A percentile compares a stretch with the other conserved stretches of the same genome.
Evolutionary conservation across 2,329 filamentous ascomycete species (phyloP).

Genomic region (Pseudogymnoascus sp.): DNA sequence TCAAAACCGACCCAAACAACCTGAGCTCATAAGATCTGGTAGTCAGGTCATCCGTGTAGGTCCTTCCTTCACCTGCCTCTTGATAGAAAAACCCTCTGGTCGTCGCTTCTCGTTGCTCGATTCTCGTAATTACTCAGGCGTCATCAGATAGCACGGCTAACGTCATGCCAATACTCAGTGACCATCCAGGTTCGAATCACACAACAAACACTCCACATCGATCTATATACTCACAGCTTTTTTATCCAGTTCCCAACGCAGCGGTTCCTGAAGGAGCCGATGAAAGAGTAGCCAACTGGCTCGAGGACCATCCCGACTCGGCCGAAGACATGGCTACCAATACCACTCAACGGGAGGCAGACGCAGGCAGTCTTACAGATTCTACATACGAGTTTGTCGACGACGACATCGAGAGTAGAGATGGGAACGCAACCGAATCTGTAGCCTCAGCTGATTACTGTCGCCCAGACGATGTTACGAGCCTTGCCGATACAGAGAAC

Average conservation of each 20-base stretch:
- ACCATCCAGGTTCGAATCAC: constrained; percentile 15
- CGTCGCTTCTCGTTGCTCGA: not conserved
- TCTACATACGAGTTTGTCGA: constrained; percentile 31
- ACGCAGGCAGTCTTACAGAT: constrained; percentile 26
- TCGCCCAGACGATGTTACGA: constrained; percentile 29
- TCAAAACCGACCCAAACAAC: constrained; percentile 6
- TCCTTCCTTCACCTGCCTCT: not conserved
- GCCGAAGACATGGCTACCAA: constrained; percentile 19
- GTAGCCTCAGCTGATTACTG: constrained; percentile 29
- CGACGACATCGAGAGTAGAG: constrained; percentile 28
- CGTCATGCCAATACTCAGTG: constrained; percentile 25
- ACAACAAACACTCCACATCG: constrained; percentile 13
- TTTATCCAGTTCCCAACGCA: constrained; percentile 19
- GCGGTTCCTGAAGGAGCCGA: constrained; percentile 16
- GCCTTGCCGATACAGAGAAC: constrained; percentile 29
- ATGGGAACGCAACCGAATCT: constrained; percentile 29
- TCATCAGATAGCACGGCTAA: constrained; percentile 23
- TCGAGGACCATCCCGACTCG: constrained; percentile 21
- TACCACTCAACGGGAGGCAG: constrained; percentile 22
- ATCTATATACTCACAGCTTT: constrained; percentile 15
- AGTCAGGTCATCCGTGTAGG: constrained; percentile 8
- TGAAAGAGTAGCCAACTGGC: constrained; percentile 25
- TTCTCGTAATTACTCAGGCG: not conserved
- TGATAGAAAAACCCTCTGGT: not conserved
- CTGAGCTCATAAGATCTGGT: not conserved